Conservation (phyloP, 495 filamentous ascomycete genomes). For the Trichoderma erinaceum region DNA sequence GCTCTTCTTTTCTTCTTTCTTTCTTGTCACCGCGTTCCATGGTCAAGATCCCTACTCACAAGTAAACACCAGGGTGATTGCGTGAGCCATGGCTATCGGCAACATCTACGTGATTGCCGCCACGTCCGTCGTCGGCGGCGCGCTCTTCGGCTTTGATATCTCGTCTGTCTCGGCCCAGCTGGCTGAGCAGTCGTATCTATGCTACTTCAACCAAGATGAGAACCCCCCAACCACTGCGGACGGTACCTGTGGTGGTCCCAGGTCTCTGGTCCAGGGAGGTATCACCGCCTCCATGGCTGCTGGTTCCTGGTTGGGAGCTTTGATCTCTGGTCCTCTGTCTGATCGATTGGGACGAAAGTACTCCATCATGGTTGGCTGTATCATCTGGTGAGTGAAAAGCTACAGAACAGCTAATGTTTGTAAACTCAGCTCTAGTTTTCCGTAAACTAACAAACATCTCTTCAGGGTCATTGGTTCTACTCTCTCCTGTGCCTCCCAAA, state of each 20-base stretch:
- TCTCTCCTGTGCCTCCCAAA: slow-evolving; percentile 54
- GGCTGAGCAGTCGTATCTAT: slow-evolving; percentile 54
- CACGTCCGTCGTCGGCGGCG: slow-evolving; percentile 40
- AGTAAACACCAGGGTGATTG: not conserved
- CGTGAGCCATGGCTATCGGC: slow-evolving; percentile 11
- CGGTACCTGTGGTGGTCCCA: not conserved
- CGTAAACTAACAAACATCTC: not conserved
- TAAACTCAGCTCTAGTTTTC: not conserved
- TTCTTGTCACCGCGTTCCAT: not conserved
- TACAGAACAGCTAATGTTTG: not conserved
- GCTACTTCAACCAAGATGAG: slow-evolving; percentile 51
- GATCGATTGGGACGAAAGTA: slow-evolving; percentile 60
- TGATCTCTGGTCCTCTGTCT: slow-evolving; percentile 58
- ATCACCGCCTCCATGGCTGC: slow-evolving; percentile 69
- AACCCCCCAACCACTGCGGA: not conserved
- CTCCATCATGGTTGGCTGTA: slow-evolving; percentile 61
- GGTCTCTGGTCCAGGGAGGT: slow-evolving; percentile 42
- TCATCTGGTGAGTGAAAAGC: slow-evolving; percentile 51
- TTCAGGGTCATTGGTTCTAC: slow-evolving; percentile 45
- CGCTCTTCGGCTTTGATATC: slow-evolving; percentile 70
- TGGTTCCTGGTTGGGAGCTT: slow-evolving; percentile 66
- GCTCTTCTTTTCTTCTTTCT: not conserved
- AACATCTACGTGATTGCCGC: slow-evolving; percentile 16
- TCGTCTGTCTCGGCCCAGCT: slow-evolving; percentile 63
- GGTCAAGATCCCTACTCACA: not conserved